phyloP scores from a whole-genome alignment of 2,329 filamentous ascomycete species.

The Xylariaceae sp. region DNA sequence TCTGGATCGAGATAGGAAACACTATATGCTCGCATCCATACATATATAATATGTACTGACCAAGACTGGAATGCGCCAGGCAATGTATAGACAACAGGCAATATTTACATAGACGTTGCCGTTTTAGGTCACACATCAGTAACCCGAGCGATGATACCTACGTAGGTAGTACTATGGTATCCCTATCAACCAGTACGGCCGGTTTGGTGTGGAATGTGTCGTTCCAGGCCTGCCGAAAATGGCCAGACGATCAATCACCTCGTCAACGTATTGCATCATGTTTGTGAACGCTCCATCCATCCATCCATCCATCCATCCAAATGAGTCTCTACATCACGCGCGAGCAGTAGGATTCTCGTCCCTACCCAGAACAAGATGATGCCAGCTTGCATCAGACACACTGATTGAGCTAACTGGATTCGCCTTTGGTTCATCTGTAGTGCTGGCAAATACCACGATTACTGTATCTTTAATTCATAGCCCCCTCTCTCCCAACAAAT shows the following conservation, averaged over 20 bases:
- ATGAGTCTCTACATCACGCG: too few relatives aligned
- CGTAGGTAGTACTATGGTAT: not conserved
- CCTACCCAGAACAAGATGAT: slow-evolving; percentile 28
- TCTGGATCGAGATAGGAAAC: not conserved
- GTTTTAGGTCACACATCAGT: slow-evolving; percentile 34
- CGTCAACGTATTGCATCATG: slow-evolving; percentile 35
- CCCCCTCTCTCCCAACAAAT: slow-evolving; percentile 16
- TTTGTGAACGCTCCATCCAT: slow-evolving; percentile 12
- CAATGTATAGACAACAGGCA: slow-evolving; percentile 14
- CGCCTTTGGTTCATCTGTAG: slow-evolving; percentile 11
- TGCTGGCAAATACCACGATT: slow-evolving; percentile 17
- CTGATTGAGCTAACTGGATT: slow-evolving; percentile 13
- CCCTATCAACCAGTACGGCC: too few relatives aligned
- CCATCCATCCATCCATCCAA: not conserved
- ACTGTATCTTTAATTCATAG: not conserved
- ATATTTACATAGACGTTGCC: too few relatives aligned
- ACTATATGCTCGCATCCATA: slow-evolving; percentile 13
- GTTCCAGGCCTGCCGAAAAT: slow-evolving; percentile 34
- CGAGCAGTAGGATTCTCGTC: slow-evolving; percentile 10
- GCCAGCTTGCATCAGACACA: slow-evolving; percentile 31
- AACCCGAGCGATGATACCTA: not conserved
- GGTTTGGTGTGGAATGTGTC: slow-evolving; percentile 30
- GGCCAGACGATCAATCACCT: slow-evolving; percentile 30
- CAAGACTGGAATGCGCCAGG: slow-evolving; percentile 18
- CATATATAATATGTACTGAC: slow-evolving; percentile 10